phyloP scores from a whole-genome alignment of 2,329 filamentous ascomycete genomes.

The Corinectria fuckeliana region DNA sequence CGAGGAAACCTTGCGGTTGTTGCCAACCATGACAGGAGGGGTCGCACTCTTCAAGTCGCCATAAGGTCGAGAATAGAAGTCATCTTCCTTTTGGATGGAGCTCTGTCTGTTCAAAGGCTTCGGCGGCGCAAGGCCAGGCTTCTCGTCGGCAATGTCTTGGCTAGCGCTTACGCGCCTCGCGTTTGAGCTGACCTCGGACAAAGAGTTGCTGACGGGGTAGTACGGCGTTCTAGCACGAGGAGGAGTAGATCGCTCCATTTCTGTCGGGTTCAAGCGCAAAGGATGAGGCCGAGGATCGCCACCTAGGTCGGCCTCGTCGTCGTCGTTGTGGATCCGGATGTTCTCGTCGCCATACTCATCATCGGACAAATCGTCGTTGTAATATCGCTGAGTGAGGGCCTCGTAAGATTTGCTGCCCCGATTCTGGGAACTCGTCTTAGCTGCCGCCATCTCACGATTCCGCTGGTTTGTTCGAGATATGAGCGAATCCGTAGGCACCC shows the following conservation, averaged over 20 bases:
- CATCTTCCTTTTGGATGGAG: slow-evolving; percentile 56
- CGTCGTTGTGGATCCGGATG: slow-evolving; percentile 33
- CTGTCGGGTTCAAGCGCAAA: slow-evolving; percentile 57
- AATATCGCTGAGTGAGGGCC: slow-evolving; percentile 53
- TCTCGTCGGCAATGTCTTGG: slow-evolving; percentile 54
- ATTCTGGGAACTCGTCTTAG: slow-evolving; percentile 42
- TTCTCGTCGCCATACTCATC: slow-evolving; percentile 50
- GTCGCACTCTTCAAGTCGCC: slow-evolving; percentile 61
- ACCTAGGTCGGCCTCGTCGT: slow-evolving; percentile 37
- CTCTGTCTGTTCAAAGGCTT: slow-evolving; percentile 42
- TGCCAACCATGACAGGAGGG: slow-evolving; percentile 60
- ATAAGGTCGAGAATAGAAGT: slow-evolving; percentile 64
- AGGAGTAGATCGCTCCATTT: slow-evolving; percentile 22
- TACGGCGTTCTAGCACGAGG: slow-evolving; percentile 29
- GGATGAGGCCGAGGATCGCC: slow-evolving; percentile 56
- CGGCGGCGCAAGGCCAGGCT: slow-evolving; percentile 24
- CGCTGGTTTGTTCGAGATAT: slow-evolving; percentile 61
- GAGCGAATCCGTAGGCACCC: slow-evolving; percentile 61
- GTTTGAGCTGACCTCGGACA: slow-evolving; percentile 56
- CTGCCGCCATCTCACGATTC: slow-evolving; percentile 51
- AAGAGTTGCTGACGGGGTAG: slow-evolving; percentile 38
- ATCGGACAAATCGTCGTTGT: slow-evolving; percentile 49
- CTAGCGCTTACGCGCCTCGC: slow-evolving; percentile 50
- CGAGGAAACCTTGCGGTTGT: slow-evolving; percentile 61
- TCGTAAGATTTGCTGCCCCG: slow-evolving; percentile 52